These are phyloP conservation scores for Fonsecaea pedrosoi DNA, from an alignment of 2,329 filamentous ascomycete genomes.

Conservation along the genomic window DNA sequence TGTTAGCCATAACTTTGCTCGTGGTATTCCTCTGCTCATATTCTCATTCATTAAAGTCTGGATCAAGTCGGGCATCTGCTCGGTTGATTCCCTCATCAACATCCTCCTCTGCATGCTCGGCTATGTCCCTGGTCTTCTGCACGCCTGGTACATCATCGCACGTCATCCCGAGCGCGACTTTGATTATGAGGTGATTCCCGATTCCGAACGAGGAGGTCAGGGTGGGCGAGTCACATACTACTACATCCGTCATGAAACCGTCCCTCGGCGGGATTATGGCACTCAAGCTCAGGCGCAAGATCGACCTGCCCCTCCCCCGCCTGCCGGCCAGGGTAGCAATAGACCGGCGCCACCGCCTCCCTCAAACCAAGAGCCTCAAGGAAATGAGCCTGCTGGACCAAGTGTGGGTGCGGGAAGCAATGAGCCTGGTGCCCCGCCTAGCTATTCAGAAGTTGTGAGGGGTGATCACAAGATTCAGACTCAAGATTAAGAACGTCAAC, in stretches of 20 bases:
- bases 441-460: slow-evolving; percentile 86
- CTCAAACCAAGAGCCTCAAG: background rate
- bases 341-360: slow-evolving; percentile 40
- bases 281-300: slow-evolving; percentile 47
- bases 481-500: slow-evolving; percentile 54
- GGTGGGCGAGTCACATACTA: slow-evolving; percentile 73
- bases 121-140: slow-evolving; percentile 84
- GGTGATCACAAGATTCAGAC: slow-evolving; percentile 91
- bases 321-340: slow-evolving; percentile 42
- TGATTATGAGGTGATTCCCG: slow-evolving; percentile 68
- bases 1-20: slow-evolving; percentile 38
- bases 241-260: slow-evolving; percentile 66
- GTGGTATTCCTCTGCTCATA: slow-evolving; percentile 17
- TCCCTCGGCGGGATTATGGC: slow-evolving; percentile 47
- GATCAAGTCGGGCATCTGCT: slow-evolving; percentile 95
- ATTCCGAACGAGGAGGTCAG: slow-evolving; percentile 56
- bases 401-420: slow-evolving; percentile 51
- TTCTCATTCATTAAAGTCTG: slow-evolving; percentile 68
- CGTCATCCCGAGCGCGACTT: slow-evolving; percentile 78
- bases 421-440: slow-evolving; percentile 68
- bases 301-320: slow-evolving; percentile 39
- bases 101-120: slow-evolving; percentile 83
- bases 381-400: slow-evolving; percentile 43
- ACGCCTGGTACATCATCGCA: slow-evolving; percentile 98
- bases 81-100: slow-evolving; percentile 92